Evolutionary conservation across 1,284 basidiomycete species (phyloP).

Genomic region (Ustilago nuda): DNA sequence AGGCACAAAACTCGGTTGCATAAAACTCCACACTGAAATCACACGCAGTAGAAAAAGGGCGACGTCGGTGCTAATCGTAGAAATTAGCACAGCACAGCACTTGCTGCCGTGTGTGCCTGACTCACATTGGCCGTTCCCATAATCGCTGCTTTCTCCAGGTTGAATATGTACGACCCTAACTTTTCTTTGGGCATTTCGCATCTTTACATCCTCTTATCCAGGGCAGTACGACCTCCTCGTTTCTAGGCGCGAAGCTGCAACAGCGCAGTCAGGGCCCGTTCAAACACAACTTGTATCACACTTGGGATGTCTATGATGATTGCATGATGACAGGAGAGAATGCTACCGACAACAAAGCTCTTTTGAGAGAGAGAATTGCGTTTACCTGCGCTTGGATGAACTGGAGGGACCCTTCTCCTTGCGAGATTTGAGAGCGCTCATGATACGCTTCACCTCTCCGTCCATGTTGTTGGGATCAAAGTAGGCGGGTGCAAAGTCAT

Average conservation of each 20-base stretch:
- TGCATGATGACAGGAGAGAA: background rate
- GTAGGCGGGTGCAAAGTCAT: conserved; percentile 84
- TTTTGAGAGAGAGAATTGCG: background rate
- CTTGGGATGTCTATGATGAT: conserved; percentile 3
- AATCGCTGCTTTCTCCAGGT: too few relatives aligned
- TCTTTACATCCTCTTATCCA: background rate
- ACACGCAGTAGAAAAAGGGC: background rate
- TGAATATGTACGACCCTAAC: background rate
- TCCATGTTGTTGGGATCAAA: conserved; percentile 74
- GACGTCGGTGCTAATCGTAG: conserved; percentile 7
- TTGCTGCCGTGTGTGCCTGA: background rate
- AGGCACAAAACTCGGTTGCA: conserved; percentile 5
- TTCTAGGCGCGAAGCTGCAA: background rate
- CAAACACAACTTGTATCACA: background rate
- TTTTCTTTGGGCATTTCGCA: background rate
- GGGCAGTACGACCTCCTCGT: background rate
- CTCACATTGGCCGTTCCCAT: background rate
- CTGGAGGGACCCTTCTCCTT: conserved; percentile 44
- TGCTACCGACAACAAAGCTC: background rate
- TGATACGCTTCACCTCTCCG: conserved; percentile 62
- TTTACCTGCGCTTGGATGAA: conserved; percentile 31
- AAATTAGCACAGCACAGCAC: background rate
- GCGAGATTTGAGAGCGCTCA: conserved; percentile 51
- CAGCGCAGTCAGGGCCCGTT: background rate
- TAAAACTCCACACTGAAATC: conserved; percentile 10